phyloP scores from a whole-genome alignment of 306 rosid species.

The Acacia acuminata region DNA sequence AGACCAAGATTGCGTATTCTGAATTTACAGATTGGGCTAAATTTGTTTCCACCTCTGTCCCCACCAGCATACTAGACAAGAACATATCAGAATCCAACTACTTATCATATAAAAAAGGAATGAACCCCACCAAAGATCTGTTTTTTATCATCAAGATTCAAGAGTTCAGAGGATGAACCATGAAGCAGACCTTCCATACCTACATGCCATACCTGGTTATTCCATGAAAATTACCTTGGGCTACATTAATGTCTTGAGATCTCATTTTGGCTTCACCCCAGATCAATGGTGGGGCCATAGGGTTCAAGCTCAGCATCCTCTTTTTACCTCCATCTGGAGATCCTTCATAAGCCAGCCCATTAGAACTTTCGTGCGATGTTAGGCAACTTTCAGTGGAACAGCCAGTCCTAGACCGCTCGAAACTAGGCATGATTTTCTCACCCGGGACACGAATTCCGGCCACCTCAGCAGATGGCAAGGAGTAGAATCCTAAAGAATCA shows the following conservation, averaged over 20 bases:
- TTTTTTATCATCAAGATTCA: constrained; percentile 17
- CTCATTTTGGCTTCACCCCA: constrained; percentile 77
- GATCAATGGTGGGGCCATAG: constrained; percentile 55
- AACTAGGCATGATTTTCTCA: constrained; percentile 50
- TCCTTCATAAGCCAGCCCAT: constrained; percentile 73
- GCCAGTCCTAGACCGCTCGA: constrained; percentile 67
- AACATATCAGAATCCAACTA: constrained; percentile 37
- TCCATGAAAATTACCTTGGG: constrained; percentile 59
- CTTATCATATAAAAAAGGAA: constrained; percentile 33
- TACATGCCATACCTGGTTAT: constrained; percentile 72
- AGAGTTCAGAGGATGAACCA: constrained; percentile 23
- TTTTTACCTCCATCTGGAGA: constrained; percentile 61
- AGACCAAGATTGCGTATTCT: not conserved
- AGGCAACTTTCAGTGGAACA: constrained; percentile 89
- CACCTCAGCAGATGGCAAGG: constrained; percentile 44
- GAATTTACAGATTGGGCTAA: constrained; percentile 59
- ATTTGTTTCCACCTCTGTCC: constrained; percentile 33
- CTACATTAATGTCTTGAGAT: constrained; percentile 60
- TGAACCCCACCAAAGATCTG: constrained; percentile 33
- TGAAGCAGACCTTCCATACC: constrained; percentile 31
- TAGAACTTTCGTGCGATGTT: constrained; percentile 78
- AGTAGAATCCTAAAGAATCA: constrained; percentile 60
- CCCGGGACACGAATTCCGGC: constrained; percentile 54
- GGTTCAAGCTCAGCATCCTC: constrained; percentile 58
- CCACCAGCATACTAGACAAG: constrained; percentile 40